Base-by-base conservation (phyloP, 1,284 basidiomycete species). In the Ceratobasidium sp. region DNA sequence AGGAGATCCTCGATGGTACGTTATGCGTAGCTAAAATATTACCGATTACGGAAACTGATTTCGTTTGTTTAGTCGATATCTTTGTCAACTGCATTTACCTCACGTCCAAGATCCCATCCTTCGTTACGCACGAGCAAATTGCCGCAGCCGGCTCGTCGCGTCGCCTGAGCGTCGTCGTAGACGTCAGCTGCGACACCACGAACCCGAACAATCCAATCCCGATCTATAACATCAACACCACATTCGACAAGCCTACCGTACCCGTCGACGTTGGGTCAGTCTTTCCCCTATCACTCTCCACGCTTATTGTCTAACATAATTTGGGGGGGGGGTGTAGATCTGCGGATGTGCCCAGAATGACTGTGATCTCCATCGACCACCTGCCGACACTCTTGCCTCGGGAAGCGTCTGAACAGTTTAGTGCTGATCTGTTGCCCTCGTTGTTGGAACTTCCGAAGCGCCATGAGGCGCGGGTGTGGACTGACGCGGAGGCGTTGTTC, bases 11-110 rank as follows among this genome's bases (percentile, higher is more conserved):
- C 56, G 95, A 97, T 79, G 85, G 85, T 85, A 74, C 77, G 83
- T 78, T 9, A 41, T 41, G 11, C 11, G 36, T 11, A 11, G 6
- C 11, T 11, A 41, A 5, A 4, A 5, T 11, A 1, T 22, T 62
- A 11, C 33, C 45, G 31, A 41, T 22, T 24, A 1, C 31, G n/a
- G 22, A 19, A 31, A 33, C 62, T 51, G 17, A 53, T 41, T 45
- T 56, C 31, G 11, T 41, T 17, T n/a, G 22, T 2, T 44, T 75
- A 85, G 97, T 96, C 77, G 98, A 99, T 85, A 91, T 99, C 81
- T 99, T 99, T 81, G 91, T 99, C 87, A 99, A 99, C 87, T 99
- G 98, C 89, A 99, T 99, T 84, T 99, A 99, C 85, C 92, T 99
- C 76, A 92, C 90, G 66, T 89, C 92, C 67, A 86, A 89, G 78